Evolutionary conservation across 1,284 basidiomycete genomes (phyloP).

Genomic region (Irpex lacteus): DNA sequence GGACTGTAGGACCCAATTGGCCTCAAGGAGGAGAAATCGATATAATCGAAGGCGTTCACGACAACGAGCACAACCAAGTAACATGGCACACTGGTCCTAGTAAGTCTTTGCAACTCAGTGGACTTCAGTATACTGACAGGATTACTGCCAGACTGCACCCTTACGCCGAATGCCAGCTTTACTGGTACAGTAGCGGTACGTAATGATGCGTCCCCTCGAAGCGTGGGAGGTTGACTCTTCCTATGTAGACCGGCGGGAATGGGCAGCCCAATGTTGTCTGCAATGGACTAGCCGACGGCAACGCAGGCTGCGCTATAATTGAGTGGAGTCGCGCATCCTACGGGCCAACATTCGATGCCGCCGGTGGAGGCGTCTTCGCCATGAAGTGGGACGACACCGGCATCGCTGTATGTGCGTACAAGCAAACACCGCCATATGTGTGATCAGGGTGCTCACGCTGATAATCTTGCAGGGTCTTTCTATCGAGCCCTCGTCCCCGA

Average conservation of each 20-base stretch:
- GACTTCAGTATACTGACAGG: neutral
- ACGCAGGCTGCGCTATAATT: slow-evolving; percentile 67
- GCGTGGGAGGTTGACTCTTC: neutral
- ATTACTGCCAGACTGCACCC: slow-evolving; percentile 37
- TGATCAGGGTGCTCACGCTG: neutral
- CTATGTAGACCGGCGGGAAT: slow-evolving; percentile 32
- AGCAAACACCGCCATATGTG: neutral
- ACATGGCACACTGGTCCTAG: slow-evolving; percentile 68
- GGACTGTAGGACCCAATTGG: slow-evolving; percentile 57
- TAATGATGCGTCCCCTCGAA: neutral
- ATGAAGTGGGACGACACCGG: slow-evolving; percentile 78
- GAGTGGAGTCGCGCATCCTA: slow-evolving; percentile 73
- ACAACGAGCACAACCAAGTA: slow-evolving; percentile 74
- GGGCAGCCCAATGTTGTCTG: slow-evolving; percentile 50
- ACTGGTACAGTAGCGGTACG: slow-evolving; percentile 46
- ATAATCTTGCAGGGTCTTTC: slow-evolving; percentile 57
- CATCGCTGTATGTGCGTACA: slow-evolving; percentile 59
- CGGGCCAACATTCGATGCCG: slow-evolving; percentile 66
- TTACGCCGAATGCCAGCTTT: slow-evolving; percentile 45
- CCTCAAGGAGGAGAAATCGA: slow-evolving; percentile 78
- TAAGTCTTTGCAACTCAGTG: slow-evolving; percentile 23
- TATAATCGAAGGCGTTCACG: slow-evolving; percentile 77
- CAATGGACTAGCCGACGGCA: slow-evolving; percentile 47
- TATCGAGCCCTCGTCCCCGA: slow-evolving; percentile 68
- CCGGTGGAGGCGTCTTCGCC: slow-evolving; percentile 74